phyloP scores from a whole-genome alignment of 2,329 filamentous ascomycete genomes.

The Fusarium buharicum region DNA sequence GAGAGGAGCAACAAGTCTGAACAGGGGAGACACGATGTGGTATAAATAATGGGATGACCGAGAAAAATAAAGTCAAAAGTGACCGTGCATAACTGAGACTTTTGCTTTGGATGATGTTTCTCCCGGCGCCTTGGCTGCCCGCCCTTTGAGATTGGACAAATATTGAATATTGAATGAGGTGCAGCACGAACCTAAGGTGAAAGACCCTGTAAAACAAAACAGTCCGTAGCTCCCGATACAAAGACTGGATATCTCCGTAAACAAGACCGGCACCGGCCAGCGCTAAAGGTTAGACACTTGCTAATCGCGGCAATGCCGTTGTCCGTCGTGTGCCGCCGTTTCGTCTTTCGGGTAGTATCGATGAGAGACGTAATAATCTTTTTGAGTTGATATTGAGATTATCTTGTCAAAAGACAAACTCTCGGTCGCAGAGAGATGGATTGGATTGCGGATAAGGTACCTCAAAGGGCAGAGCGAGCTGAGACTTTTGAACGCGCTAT shows the following conservation, averaged over 20 bases:
- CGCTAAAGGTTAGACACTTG: slow-evolving; percentile 37
- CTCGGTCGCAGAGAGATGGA: not conserved
- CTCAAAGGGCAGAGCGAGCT: slow-evolving; percentile 27
- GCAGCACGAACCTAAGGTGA: slow-evolving; percentile 38
- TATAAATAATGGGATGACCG: not conserved
- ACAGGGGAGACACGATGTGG: slow-evolving; percentile 5
- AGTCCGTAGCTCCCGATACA: slow-evolving; percentile 44
- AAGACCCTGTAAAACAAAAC: slow-evolving; percentile 37
- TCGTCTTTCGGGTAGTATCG: slow-evolving; percentile 28
- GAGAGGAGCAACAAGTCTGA: slow-evolving; percentile 24
- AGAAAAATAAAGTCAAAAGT: slow-evolving; percentile 19
- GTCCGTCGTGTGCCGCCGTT: slow-evolving; percentile 41
- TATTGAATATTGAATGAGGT: slow-evolving; percentile 40
- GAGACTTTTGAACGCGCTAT: slow-evolving; percentile 30
- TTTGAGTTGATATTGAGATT: no score
- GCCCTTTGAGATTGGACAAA: slow-evolving; percentile 37
- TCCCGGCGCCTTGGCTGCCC: slow-evolving; percentile 30
- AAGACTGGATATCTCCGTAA: slow-evolving; percentile 30
- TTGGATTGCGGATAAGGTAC: slow-evolving; percentile 1
- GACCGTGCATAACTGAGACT: slow-evolving; percentile 39
- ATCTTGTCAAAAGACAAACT: not conserved
- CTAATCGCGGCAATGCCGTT: slow-evolving; percentile 46
- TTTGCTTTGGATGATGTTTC: slow-evolving; percentile 1
- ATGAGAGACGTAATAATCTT: slow-evolving; percentile 21
- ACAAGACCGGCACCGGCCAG: slow-evolving; percentile 41